Conservation (phyloP, 2,329 filamentous ascomycete genomes). For the Aureobasidium lini region DNA sequence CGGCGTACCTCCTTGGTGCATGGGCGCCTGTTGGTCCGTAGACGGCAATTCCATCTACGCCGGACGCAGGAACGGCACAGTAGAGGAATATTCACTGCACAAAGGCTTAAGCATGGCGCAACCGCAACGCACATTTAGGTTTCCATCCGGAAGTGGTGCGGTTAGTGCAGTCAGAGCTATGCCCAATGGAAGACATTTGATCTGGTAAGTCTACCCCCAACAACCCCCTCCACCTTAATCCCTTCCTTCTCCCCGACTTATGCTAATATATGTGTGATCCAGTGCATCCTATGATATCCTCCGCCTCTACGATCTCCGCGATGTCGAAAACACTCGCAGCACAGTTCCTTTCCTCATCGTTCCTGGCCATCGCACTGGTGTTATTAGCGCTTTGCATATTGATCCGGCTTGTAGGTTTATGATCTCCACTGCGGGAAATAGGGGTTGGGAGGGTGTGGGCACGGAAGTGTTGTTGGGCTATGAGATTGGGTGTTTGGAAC, state of each 20-base stretch:
- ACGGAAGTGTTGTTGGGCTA: conserved; percentile 93
- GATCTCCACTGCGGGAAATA: conserved; percentile 82
- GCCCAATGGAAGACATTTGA: conserved; percentile 84
- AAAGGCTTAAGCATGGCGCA: conserved; percentile 58
- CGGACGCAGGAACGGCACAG: conserved; percentile 80
- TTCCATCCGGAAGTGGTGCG: conserved; percentile 80
- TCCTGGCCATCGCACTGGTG: conserved; percentile 79
- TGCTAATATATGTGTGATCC: conserved; percentile 3
- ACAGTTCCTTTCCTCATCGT: conserved; percentile 94
- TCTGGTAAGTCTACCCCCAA: conserved; percentile 54
- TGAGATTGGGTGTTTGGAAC: conserved; percentile 53
- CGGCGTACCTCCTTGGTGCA: conserved; percentile 89
- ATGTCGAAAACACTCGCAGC: conserved; percentile 49
- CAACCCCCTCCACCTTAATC: too few relatives aligned
- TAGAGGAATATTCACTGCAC: conserved; percentile 88
- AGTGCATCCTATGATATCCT: conserved; percentile 91
- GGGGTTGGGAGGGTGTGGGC: conserved; percentile 86
- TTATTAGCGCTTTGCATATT: conserved; percentile 77
- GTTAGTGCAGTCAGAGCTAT: conserved; percentile 85
- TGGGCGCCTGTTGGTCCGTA: conserved; percentile 92
- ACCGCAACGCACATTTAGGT: conserved; percentile 73
- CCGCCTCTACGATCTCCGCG: conserved; percentile 74
- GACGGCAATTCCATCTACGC: conserved; percentile 95
- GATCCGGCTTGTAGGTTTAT: conserved; percentile 86
- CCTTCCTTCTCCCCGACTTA: not conserved